Conservation (phyloP, 2,329 filamentous ascomycete genomes). For the Fusarium incarnatum region DNA sequence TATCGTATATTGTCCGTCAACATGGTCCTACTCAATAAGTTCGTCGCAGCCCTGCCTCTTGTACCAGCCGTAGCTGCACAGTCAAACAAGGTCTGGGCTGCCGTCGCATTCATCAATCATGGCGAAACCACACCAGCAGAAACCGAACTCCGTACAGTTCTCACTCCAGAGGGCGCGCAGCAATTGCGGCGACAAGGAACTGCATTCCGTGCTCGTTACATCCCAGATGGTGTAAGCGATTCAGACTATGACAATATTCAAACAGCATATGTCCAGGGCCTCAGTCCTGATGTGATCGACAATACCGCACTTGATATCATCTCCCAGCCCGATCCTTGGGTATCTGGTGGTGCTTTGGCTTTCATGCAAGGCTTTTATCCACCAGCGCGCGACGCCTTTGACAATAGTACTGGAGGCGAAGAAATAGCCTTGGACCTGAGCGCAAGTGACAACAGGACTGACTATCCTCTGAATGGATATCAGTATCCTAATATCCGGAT, state of each 20-base stretch:
- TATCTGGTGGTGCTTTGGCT: conserved; percentile 76
- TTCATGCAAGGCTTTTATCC: conserved; percentile 91
- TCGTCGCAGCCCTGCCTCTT: conserved; percentile 35
- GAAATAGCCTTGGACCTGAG: conserved; percentile 58
- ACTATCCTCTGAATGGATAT: conserved; percentile 79
- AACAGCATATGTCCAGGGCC: conserved; percentile 55
- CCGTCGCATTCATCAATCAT: conserved; percentile 61
- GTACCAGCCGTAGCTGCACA: conserved; percentile 48
- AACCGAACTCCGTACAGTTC: conserved; percentile 45
- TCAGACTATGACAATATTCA: conserved; percentile 45
- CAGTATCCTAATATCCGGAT: conserved; percentile 79
- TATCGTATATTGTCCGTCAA: conserved; percentile 2
- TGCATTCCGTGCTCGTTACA: conserved; percentile 62
- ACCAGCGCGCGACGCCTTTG: conserved; percentile 62
- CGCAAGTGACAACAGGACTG: conserved; percentile 59
- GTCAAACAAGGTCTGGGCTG: conserved; percentile 61
- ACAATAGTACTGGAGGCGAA: conserved; percentile 44
- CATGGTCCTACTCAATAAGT: conserved; percentile 37
- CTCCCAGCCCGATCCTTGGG: conserved; percentile 56
- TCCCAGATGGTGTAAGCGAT: conserved; percentile 47
- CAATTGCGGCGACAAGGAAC: conserved; percentile 63
- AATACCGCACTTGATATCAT: conserved; percentile 60
- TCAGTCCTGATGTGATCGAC: conserved; percentile 60
- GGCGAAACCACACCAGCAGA: conserved; percentile 64
- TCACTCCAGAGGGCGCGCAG: conserved; percentile 66